Evolutionary conservation across 2,329 filamentous ascomycete genomes (phyloP).

Genomic region (Karstenula rhodostoma): DNA sequence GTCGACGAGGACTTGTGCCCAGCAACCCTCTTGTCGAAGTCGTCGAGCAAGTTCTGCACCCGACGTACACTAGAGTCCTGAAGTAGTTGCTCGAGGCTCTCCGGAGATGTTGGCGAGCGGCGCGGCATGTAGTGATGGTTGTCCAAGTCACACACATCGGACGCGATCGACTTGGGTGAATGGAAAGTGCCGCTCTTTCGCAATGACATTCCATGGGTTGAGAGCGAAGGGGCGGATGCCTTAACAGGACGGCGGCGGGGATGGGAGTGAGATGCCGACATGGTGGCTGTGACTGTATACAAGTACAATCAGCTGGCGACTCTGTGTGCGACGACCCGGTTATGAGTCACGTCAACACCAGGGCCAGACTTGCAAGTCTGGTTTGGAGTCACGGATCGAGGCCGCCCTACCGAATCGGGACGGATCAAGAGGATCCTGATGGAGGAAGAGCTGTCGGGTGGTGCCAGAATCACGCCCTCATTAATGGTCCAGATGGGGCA

Average conservation of each 20-base stretch:
- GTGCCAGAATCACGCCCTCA: slow-evolving; percentile 14
- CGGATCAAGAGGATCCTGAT: slow-evolving; percentile 13
- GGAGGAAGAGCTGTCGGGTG: slow-evolving; percentile 15
- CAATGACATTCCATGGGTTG: slow-evolving; percentile 54
- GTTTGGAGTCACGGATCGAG: slow-evolving; percentile 18
- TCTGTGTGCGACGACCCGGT: slow-evolving; percentile 26
- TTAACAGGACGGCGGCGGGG: slow-evolving; percentile 58
- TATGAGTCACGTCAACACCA: slow-evolving; percentile 47
- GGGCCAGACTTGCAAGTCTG: slow-evolving; percentile 18
- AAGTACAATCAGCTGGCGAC: slow-evolving; percentile 30
- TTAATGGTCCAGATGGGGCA: slow-evolving; percentile 10
- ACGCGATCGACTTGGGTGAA: slow-evolving; percentile 49
- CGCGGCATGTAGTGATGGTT: slow-evolving; percentile 54
- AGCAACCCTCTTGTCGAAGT: slow-evolving; percentile 56
- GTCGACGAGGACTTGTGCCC: slow-evolving; percentile 41
- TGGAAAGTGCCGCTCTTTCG: slow-evolving; percentile 60
- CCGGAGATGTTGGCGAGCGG: slow-evolving; percentile 58
- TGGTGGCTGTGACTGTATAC: slow-evolving; percentile 47
- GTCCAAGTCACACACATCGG: slow-evolving; percentile 50
- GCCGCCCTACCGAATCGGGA: slow-evolving; percentile 16
- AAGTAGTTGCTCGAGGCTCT: slow-evolving; percentile 58
- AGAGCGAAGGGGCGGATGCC: slow-evolving; percentile 42
- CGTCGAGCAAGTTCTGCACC: slow-evolving; percentile 53
- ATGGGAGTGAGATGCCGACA: slow-evolving; percentile 51
- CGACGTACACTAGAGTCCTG: slow-evolving; percentile 56